These are phyloP conservation scores for Candida lessepsii DNA, from an alignment of 805 yeast species.

Conservation along the genomic window DNA sequence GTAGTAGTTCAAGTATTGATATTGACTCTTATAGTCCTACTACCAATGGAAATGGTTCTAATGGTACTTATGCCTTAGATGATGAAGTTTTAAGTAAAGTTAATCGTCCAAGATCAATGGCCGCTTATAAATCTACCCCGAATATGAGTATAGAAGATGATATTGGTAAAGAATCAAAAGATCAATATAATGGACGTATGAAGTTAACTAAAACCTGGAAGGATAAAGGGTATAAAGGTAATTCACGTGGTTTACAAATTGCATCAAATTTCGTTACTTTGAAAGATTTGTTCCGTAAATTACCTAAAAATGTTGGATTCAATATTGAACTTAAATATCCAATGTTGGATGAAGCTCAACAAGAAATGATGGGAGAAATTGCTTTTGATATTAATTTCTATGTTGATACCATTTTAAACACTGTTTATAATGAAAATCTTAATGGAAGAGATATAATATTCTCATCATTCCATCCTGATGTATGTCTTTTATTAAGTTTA, in stretches of 20 bases:
- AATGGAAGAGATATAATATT: conserved; percentile 83
- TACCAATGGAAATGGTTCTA: no score
- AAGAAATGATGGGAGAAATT: conserved; percentile 82
- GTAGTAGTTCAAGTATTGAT: conserved; percentile 8
- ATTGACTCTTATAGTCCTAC: background rate
- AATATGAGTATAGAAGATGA: conserved; percentile 28
- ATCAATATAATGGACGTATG: conserved; percentile 61
- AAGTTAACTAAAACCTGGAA: conserved; percentile 86
- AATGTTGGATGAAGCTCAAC: conserved; percentile 88
- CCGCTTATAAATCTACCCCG: conserved; percentile 36
- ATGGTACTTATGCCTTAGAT: conserved; percentile 29
- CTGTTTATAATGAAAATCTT: conserved; percentile 71
- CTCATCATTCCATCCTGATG: conserved; percentile 93
- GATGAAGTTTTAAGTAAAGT: conserved; percentile 34
- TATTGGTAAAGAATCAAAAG: conserved; percentile 37
- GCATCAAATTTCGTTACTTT: conserved; percentile 91
- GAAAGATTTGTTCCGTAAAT: conserved; percentile 74
- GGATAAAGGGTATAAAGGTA: conserved; percentile 86
- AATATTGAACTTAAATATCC: conserved; percentile 95
- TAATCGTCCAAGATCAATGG: conserved; percentile 40
- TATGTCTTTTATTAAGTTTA: conserved; percentile 78
- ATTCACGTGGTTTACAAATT: conserved; percentile 81
- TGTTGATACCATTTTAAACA: conserved; percentile 81
- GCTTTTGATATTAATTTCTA: conserved; percentile 81
- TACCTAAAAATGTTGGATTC: conserved; percentile 85